Conservation (phyloP, 2,329 filamentous ascomycete species). For the Myriosclerotinia duriaeana region DNA sequence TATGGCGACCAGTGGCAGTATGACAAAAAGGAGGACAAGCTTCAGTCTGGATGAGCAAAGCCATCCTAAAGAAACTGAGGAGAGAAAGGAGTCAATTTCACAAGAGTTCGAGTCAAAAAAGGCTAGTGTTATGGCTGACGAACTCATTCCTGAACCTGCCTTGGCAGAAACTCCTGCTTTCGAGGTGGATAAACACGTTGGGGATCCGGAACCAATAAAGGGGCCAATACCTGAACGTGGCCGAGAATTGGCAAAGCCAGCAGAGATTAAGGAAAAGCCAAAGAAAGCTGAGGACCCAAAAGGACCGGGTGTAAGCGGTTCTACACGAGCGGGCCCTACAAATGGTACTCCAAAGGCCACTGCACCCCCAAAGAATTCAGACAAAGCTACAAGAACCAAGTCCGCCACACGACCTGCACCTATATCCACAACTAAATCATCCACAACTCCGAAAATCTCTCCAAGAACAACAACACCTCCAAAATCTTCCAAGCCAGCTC, state of each 20-base stretch:
- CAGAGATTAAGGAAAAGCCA: constrained; percentile 27
- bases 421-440: constrained; percentile 19
- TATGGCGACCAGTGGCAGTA: constrained; percentile 25
- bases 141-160: constrained; percentile 38
- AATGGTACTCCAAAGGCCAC: constrained; percentile 16
- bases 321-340: not conserved
- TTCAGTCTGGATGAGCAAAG: constrained; percentile 38
- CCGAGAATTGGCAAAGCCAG: constrained; percentile 21
- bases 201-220: constrained; percentile 22
- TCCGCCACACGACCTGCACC: constrained; percentile 13
- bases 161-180: constrained; percentile 32
- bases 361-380: not conserved
- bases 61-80: constrained; percentile 30
- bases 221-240: constrained; percentile 24
- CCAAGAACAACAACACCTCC: constrained; percentile 24
- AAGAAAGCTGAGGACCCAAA: constrained; percentile 20
- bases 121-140: constrained; percentile 32
- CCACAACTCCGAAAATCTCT: constrained; percentile 12
- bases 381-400: constrained; percentile 17
- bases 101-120: constrained; percentile 35
- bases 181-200: constrained; percentile 31
- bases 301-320: not conserved
- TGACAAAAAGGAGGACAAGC: constrained; percentile 35
- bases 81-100: constrained; percentile 35
- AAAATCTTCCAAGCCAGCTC: constrained; percentile 28